Percentiles rank a stretch among this genome's conserved stretches.
Conservation (phyloP, 176 grass and related monocot genomes). For the Leersia perrieri region DNA sequence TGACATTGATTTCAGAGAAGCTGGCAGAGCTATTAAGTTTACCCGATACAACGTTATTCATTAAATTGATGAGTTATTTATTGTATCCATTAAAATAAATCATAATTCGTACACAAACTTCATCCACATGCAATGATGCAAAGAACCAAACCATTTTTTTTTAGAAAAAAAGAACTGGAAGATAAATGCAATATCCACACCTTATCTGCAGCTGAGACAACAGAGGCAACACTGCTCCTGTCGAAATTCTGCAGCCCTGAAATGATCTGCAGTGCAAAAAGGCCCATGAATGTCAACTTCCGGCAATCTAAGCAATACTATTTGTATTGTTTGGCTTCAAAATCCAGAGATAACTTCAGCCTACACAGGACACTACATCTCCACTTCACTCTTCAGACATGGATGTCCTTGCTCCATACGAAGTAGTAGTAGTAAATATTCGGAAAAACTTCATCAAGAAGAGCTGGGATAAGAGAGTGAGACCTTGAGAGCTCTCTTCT, state of each 20-base stretch:
- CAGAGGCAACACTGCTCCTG: conserved; percentile 71
- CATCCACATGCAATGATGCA: not conserved
- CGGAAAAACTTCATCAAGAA: no score
- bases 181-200: conserved; percentile 26
- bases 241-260: conserved; percentile 88
- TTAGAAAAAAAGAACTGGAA: not conserved
- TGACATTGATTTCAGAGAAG: not conserved
- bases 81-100: not conserved
- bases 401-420: not conserved
- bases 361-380: conserved; percentile 10
- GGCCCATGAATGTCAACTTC: not conserved
- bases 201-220: conserved; percentile 92
- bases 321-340: conserved; percentile 1
- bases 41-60: not conserved
- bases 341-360: not conserved
- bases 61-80: not conserved
- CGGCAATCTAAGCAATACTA: not conserved
- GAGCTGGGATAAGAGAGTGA: not conserved
- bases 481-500: conserved; percentile 84
- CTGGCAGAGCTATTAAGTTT: not conserved
- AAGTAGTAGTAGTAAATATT: no score
- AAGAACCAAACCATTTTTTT: no score
- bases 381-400: conserved; percentile 16
- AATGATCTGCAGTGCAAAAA: conserved; percentile 65
- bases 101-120: not conserved